Evolutionary conservation across 768 basidiomycete genomes (phyloP), one percentile per base, ranked within the genome.

Genomic region (Calocybe indica): DNA sequence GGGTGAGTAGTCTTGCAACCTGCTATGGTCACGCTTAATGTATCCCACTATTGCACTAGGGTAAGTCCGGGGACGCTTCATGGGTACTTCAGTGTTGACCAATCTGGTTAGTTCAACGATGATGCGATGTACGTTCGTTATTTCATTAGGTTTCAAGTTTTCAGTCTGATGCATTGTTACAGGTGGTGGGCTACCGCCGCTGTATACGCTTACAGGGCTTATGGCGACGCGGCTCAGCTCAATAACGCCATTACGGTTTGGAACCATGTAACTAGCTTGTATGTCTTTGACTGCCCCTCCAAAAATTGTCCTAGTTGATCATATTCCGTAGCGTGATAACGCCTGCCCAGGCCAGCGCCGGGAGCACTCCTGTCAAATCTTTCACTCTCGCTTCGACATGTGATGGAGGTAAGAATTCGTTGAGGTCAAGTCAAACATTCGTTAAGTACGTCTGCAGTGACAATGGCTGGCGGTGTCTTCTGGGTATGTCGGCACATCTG

Each of bases 181-280:
- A 69, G 75, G 52, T 79, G 76, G 77, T 79, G 78, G 78, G 78
- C 74, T 2, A 70, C 67, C 48, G 70, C 76, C n/a, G 72, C 75
- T 0, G 55, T 73, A 35, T 76, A 78, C 45, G 75, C 68, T 6
- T 71, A 74, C 54, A 66, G 72, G 45, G 73, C 73, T 3, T 79
- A 79, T 46, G 61, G 59, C 12, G 71, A 77, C 52, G 47, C 57
- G 1, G 68, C 62, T 30, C 56, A 76, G 10, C 54, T 77, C 39
- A 60, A 62, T 2, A 69, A 78, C 51, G 75, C 74, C 1, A 59
- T 74, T 34, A 65, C 66, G 7, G 73, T 70, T 7, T 80, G 78
- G 78, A 69, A 69, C n/a, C 67, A 70, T 40, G 69, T 79, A 5
- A 66, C 71, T 4, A 64, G 60, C 32, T 79, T 67, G 77, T 76